Conservation (phyloP, 106 monocot species). For the Allium sativum region DNA sequence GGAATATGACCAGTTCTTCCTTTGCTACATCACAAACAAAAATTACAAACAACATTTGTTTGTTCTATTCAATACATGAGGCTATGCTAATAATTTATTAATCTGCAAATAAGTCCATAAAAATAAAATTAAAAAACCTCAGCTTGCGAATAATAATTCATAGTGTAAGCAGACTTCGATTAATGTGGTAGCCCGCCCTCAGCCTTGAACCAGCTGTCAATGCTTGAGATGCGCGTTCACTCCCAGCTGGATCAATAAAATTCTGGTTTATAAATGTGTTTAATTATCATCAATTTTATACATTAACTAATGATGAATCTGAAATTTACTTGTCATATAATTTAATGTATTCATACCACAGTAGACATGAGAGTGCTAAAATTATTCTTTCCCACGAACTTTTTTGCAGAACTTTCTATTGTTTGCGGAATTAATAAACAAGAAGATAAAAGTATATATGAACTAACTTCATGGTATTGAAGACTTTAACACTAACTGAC, state of each 20-base stretch:
- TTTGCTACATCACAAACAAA: conserved; percentile 19
- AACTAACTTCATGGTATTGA: no score
- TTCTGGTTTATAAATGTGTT: conserved; percentile 20
- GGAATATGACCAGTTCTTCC: conserved; percentile 61
- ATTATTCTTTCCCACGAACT: conserved; percentile 19
- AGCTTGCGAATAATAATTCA: conserved; percentile 64
- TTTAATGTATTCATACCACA: conserved; percentile 35
- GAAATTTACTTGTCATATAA: no score
- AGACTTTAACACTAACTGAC: no score
- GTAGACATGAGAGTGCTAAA: conserved; percentile 40
- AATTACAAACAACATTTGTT: no score
- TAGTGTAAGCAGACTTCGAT: conserved; percentile 60
- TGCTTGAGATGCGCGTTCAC: conserved; percentile 65
- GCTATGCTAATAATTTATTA: no score
- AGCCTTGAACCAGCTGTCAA: conserved; percentile 47
- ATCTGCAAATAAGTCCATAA: no score
- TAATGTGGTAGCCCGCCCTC: conserved; percentile 73
- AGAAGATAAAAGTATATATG: no score
- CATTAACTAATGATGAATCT: no score
- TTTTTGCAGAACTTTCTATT: conserved; percentile 41
- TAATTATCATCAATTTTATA: no score
- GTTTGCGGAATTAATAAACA: conserved; percentile 16
- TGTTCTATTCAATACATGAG: neutral
- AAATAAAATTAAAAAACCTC: no score
- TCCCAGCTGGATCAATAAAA: conserved; percentile 71